Evolutionary conservation across 257 asterid genomes (phyloP), one percentile per base, ranked within the genome.

Genomic region (Solanum arcanum): DNA sequence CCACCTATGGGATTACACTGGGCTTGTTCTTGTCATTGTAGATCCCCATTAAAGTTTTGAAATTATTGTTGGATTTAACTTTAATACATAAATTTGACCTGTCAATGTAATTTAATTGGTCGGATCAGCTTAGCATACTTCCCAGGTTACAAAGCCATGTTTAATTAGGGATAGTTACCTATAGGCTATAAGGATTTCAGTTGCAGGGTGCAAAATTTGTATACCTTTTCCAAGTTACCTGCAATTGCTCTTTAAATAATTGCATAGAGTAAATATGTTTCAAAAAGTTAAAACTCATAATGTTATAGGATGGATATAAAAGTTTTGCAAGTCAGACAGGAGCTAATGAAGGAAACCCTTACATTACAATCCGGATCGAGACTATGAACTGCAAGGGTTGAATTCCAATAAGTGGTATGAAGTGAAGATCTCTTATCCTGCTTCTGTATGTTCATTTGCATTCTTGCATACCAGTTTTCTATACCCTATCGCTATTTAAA

Each of bases 401-500:
- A 93, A 64, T 88, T 93, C 95, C 60, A 86, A 91, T 60, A 92
- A 66, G 89, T 92, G 94, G 98, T 95, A 96, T 86, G 98, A 96
- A 95, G 96, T 96, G 92, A 95, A 95, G 95, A 94, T 96, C 91
- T 96, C 99, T 85, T 95, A 95, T 87, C 99, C 98, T 44, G 98
- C 95, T 92, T 94, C 98, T 89, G 98, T 96, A 96, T 92, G 98
- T 93, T 70, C 33, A 42, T 29, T 84, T 27, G 39, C 60, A 80
- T 90, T 86, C 89, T 23, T 37, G 33, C 87, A 66, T 68, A 15
- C 74, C 15, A 25, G 7, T 60, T 14, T 7, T 74, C 12, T 29
- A 49, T 89, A 9, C 13, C 41, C 73, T 66, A 18, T 86, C 83
- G n/a, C 70, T 29, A 31, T 72, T 72, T 77, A 87, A 85, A 86